Evolutionary conservation across 139 green algal species (phyloP).

Genomic region (Zygnema cylindricum): DNA sequence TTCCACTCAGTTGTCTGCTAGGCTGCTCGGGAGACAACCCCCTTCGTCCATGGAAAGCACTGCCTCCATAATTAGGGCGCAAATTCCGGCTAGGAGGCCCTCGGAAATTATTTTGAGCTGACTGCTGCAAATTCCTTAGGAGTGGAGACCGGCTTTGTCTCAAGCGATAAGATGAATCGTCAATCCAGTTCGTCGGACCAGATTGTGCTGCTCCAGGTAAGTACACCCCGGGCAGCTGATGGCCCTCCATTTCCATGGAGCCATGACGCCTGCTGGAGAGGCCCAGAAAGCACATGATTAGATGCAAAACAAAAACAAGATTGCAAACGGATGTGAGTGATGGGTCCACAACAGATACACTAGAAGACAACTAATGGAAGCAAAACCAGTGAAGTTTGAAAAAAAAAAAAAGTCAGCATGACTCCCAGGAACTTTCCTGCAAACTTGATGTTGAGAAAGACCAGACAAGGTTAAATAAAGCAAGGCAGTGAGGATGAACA

Average conservation of each 20-base stretch:
- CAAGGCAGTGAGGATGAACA: too few species aligned
- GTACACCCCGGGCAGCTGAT: neutral
- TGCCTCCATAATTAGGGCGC: neutral
- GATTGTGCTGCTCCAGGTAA: neutral
- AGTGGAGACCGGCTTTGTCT: neutral
- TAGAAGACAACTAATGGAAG: neutral
- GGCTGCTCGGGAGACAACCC: neutral
- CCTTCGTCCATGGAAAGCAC: neutral
- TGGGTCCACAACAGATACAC: too few species aligned
- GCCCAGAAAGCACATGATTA: neutral
- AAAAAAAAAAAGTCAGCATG: conserved; percentile 8
- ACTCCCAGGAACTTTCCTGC: too few species aligned
- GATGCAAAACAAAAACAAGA: neutral
- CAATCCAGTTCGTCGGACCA: neutral
- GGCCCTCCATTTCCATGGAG: neutral
- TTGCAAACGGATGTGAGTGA: too few species aligned
- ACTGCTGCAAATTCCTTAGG: neutral
- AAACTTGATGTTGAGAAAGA: too few species aligned
- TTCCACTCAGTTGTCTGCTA: neutral
- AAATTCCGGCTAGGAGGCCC: neutral
- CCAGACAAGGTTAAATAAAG: too few species aligned
- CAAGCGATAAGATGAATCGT: neutral
- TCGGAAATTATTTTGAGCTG: neutral
- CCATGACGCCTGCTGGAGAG: neutral
- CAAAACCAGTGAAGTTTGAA: neutral